Evolutionary conservation across 2,329 filamentous ascomycete species (phyloP).

Genomic region (Ceratocystis lukuohia): DNA sequence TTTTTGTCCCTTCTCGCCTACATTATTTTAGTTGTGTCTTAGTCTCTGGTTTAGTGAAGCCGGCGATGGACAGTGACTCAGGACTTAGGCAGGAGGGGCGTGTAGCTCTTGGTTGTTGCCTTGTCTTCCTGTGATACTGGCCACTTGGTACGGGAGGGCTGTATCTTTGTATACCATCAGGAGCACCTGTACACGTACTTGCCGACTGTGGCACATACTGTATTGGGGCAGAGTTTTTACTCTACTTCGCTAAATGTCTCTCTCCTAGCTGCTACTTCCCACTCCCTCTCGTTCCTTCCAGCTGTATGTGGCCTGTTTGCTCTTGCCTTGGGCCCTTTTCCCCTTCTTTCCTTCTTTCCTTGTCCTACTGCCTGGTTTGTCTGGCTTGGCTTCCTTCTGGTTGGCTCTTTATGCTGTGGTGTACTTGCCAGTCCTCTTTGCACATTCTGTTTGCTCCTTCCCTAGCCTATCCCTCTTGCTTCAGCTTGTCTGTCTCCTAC

Average conservation of each 20-base stretch:
- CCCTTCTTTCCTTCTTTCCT: not conserved
- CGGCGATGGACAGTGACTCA: not conserved
- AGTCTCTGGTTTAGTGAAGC: not conserved
- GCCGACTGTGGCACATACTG: not conserved
- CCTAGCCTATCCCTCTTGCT: not conserved
- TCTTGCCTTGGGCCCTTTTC: not conserved
- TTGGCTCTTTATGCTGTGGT: not conserved
- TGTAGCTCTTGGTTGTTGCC: no score
- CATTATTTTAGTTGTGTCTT: not conserved
- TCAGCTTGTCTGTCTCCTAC: not conserved
- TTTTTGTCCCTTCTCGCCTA: not conserved
- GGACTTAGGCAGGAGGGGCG: not conserved
- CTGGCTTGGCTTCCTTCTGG: not conserved
- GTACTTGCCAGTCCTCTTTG: not conserved
- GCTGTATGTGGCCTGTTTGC: not conserved
- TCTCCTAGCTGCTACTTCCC: not conserved
- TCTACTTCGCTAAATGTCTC: conserved; percentile 1
- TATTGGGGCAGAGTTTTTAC: not conserved
- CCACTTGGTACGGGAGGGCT: not conserved
- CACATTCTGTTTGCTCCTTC: not conserved
- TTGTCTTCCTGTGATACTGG: no score
- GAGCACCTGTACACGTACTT: not conserved
- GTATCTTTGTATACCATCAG: not conserved
- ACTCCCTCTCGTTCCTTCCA: not conserved
- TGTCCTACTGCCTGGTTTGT: not conserved